Conservation (phyloP, 352 stramenopile species). For the Phytophthora pseudosyringae region DNA sequence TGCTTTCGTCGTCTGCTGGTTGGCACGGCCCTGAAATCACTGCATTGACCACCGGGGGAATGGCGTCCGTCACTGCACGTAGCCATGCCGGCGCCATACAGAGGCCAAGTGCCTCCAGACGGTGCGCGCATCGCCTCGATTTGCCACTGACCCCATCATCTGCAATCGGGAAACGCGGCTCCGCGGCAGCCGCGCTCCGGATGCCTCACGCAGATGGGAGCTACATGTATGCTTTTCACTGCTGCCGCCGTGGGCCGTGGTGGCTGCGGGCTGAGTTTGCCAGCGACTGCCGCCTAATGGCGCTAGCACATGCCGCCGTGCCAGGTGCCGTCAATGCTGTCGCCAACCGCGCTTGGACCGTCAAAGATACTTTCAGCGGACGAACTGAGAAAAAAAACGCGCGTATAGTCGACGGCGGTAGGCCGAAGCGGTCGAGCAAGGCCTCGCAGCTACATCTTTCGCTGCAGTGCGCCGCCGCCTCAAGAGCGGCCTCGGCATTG, state of each 20-base stretch:
- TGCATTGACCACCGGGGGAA: too few species aligned
- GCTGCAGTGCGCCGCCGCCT: not conserved
- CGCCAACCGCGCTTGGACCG: not conserved
- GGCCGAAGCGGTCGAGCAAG: slow-evolving; percentile 1
- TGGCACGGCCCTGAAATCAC: too few species aligned
- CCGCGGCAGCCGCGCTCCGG: slow-evolving; percentile 20
- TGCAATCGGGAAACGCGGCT: slow-evolving; percentile 30
- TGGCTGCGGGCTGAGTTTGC: slow-evolving; percentile 17
- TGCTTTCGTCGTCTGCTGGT: too few species aligned
- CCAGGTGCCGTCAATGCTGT: slow-evolving; percentile 17
- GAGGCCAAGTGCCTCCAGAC: not conserved
- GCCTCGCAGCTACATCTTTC: not conserved
- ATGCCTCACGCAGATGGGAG: slow-evolving; percentile 29
- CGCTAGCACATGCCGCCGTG: too few species aligned
- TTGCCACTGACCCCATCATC: slow-evolving; percentile 25
- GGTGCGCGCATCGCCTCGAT: slow-evolving; percentile 5
- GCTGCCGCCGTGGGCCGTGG: not conserved
- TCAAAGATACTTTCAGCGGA: slow-evolving; percentile 20
- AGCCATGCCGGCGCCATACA: not conserved
- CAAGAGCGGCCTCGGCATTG: not conserved
- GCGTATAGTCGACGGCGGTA: slow-evolving; percentile 4
- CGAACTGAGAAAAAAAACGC: slow-evolving; percentile 14
- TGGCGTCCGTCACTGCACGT: too few species aligned
- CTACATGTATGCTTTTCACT: slow-evolving; percentile 15
- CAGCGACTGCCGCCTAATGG: not conserved